Percentiles rank a stretch among this genome's conserved stretches.
Conservation (phyloP, 2,329 filamentous ascomycete genomes). For the Penicillium sp. region DNA sequence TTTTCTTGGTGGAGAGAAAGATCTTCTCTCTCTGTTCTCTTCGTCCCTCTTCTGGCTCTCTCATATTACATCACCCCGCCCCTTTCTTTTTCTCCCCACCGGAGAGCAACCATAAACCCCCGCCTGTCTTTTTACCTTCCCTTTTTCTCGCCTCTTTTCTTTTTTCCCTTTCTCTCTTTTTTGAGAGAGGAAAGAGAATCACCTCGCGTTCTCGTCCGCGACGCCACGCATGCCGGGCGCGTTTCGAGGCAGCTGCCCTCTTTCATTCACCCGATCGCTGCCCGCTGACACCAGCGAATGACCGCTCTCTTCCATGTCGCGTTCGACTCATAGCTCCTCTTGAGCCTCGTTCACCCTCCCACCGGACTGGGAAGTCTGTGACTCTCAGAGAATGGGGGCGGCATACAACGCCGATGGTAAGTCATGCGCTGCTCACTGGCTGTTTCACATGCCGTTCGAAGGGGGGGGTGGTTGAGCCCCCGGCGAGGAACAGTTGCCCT, state of each 20-base stretch:
- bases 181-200: constrained; percentile 3
- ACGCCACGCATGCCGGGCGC: constrained; percentile 37
- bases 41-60: neutral
- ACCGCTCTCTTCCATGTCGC: constrained; percentile 27
- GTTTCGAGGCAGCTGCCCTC: constrained; percentile 40
- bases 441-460: constrained; percentile 23
- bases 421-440: constrained; percentile 26
- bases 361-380: constrained; percentile 6
- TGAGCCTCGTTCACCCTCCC: constrained; percentile 25
- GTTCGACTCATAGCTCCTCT: constrained; percentile 23
- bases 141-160: constrained; percentile 4
- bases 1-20: too few species aligned
- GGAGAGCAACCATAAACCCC: constrained; percentile 4
- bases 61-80: constrained; percentile 15
- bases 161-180: neutral
- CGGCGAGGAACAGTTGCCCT: neutral
- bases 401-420: constrained; percentile 44
- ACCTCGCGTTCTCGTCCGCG: constrained; percentile 24
- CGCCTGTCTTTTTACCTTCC: constrained; percentile 10
- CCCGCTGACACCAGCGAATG: constrained; percentile 36
- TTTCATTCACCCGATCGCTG: constrained; percentile 21
- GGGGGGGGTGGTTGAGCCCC: neutral
- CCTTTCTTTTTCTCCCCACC: constrained; percentile 17
- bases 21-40: neutral
- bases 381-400: constrained; percentile 36